Conservation (phyloP, 1,139 yeast species). For the Saccharomyces uvarum region DNA sequence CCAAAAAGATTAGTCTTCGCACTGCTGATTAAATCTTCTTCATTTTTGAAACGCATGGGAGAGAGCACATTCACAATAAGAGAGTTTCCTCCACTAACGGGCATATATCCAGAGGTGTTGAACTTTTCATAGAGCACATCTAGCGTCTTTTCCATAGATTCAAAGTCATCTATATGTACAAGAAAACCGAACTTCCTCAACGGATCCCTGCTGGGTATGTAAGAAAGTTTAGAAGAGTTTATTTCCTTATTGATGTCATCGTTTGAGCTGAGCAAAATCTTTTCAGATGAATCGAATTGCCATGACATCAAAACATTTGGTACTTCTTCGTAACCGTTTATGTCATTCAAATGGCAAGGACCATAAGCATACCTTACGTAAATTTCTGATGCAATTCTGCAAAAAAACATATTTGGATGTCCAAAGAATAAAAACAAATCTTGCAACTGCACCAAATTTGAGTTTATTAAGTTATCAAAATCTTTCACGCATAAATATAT, state of each 20-base stretch:
- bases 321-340: conserved; percentile 48
- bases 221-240: conserved; percentile 82
- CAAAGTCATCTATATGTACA: background rate
- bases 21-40: conserved; percentile 54
- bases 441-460: conserved; percentile 88
- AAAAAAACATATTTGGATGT: conserved; percentile 75
- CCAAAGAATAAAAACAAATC: conserved; percentile 83
- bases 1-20: conserved; percentile 59
- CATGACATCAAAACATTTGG: conserved; percentile 62
- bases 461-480: conserved; percentile 83
- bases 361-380: conserved; percentile 92
- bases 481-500: conserved; percentile 71
- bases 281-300: conserved; percentile 77
- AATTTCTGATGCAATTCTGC: conserved; percentile 90
- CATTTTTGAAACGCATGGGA: conserved; percentile 61
- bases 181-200: background rate
- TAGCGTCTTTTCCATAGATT: background rate
- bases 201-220: conserved; percentile 34
- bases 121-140: background rate
- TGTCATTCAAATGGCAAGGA: conserved; percentile 76
- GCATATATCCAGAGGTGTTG: background rate
- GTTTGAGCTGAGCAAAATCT: conserved; percentile 53
- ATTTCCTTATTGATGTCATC: conserved; percentile 39
- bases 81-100: background rate
- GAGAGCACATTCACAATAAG: conserved; percentile 42